These are phyloP conservation scores for Solanum rostratum DNA, from an alignment of 257 asterid genomes.

Conservation along the genomic window DNA sequence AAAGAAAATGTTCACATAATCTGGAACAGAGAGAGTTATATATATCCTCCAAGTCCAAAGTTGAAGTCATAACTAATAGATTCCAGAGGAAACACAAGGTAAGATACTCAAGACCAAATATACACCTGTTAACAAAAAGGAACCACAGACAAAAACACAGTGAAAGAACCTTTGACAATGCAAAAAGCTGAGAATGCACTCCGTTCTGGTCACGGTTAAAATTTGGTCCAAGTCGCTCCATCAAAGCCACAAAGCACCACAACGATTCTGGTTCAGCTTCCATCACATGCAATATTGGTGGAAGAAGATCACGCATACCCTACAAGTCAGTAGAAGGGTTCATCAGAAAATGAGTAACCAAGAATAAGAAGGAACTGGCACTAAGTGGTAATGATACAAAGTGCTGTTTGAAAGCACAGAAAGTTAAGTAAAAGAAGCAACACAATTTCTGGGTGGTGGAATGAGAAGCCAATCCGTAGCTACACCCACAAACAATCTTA, in stretches of 20 bases:
- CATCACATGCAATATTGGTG: slow-evolving; percentile 88
- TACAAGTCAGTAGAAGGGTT: slow-evolving; percentile 14
- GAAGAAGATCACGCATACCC: slow-evolving; percentile 99
- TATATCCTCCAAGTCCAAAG: not conserved
- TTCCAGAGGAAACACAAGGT: not conserved
- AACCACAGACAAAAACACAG: not conserved
- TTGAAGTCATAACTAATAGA: not conserved
- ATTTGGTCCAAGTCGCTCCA: slow-evolving; percentile 98
- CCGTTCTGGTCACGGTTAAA: slow-evolving; percentile 98
- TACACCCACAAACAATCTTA: no score
- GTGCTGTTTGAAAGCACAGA: no score
- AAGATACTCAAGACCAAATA: not conserved
- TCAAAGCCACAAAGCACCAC: slow-evolving; percentile 88
- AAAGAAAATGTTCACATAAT: not conserved
- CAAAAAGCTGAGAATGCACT: slow-evolving; percentile 97
- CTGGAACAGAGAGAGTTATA: not conserved
- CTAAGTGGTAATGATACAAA: not conserved
- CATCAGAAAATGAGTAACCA: slow-evolving; percentile 5
- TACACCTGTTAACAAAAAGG: not conserved
- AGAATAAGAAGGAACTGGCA: not conserved
- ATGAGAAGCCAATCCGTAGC: no score
- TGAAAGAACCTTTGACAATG: slow-evolving; percentile 71
- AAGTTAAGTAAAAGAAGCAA: no score
- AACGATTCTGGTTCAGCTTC: slow-evolving; percentile 82
- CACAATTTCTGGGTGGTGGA: no score